Evolutionary conservation across 805 yeast genomes (phyloP).

Genomic region (Saccharomyces mikatae): DNA sequence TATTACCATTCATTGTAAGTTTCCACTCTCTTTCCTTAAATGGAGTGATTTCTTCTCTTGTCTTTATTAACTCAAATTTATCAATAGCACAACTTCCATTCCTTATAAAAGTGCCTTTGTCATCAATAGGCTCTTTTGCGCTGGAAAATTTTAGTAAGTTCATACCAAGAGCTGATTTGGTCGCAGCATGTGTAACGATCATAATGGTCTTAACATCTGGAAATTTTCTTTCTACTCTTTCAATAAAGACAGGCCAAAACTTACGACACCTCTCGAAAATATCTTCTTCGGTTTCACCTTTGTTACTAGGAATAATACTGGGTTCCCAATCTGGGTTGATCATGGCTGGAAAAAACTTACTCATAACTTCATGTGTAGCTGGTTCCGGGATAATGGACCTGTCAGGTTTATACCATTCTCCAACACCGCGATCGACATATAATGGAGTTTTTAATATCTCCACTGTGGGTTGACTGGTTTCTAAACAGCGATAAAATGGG

Average conservation of each 20-base stretch:
- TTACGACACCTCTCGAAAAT: slow-evolving; percentile 50
- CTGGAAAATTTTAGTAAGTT: slow-evolving; percentile 47
- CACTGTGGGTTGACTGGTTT: slow-evolving; percentile 68
- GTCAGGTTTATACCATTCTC: slow-evolving; percentile 78
- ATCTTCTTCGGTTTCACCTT: slow-evolving; percentile 67
- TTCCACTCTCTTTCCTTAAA: slow-evolving; percentile 41
- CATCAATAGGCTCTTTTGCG: slow-evolving; percentile 43
- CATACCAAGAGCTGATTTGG: slow-evolving; percentile 81
- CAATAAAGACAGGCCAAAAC: slow-evolving; percentile 51
- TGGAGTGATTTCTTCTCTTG: slow-evolving; percentile 8
- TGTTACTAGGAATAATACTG: slow-evolving; percentile 47
- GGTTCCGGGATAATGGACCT: slow-evolving; percentile 64
- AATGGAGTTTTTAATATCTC: slow-evolving; percentile 47
- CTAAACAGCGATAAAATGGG: slow-evolving; percentile 83
- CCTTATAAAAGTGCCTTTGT: slow-evolving; percentile 40
- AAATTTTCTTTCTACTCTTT: slow-evolving; percentile 43
- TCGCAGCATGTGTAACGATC: slow-evolving; percentile 82
- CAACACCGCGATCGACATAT: slow-evolving; percentile 68
- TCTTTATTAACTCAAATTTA: slow-evolving; percentile 33
- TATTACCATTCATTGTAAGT: slow-evolving; percentile 57
- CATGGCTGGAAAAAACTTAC: slow-evolving; percentile 44
- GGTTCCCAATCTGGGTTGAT: slow-evolving; percentile 42
- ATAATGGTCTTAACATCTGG: slow-evolving; percentile 56
- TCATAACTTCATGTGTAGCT: slow-evolving; percentile 42
- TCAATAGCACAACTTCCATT: slow-evolving; percentile 84